A percentile compares a stretch with the other conserved stretches of the same genome.
Evolutionary conservation across 2,329 filamentous ascomycete genomes (phyloP).

Genomic region (Pestalotiopsis sp.): DNA sequence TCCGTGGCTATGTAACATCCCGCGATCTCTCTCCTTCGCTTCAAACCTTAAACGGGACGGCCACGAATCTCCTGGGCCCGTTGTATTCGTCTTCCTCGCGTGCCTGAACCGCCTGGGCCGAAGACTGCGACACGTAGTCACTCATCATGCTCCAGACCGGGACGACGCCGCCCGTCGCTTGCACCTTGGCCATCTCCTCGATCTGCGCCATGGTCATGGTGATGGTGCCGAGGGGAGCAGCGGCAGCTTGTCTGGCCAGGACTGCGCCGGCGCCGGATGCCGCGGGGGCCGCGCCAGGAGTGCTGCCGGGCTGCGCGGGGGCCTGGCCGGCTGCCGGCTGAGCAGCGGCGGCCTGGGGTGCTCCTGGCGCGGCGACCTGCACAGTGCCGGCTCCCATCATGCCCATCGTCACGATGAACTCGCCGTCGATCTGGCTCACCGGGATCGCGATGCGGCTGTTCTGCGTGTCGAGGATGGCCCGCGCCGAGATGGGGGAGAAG

Average conservation of each 20-base stretch:
- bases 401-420: conserved; percentile 22
- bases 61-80: background rate
- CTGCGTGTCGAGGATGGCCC: conserved; percentile 19
- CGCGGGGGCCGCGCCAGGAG: background rate
- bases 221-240: background rate
- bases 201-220: conserved; percentile 9
- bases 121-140: background rate
- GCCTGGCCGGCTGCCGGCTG: background rate
- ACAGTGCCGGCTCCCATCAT: conserved; percentile 12
- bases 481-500: conserved; percentile 18
- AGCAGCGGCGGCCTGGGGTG: background rate
- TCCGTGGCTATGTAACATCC: background rate
- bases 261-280: background rate
- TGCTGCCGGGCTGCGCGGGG: background rate
- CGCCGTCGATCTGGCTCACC: conserved; percentile 20
- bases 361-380: background rate
- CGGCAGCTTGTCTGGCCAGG: conserved; percentile 1
- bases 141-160: conserved; percentile 11
- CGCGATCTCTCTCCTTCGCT: background rate
- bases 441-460: conserved; percentile 20
- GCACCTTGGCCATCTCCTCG: background rate
- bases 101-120: background rate
- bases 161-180: background rate
- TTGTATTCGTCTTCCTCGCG: background rate
- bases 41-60: background rate